Percentiles rank a stretch among this genome's conserved stretches.
phyloP scores from a whole-genome alignment of 192 early-diverging fungal genomes.

The Martensiomyces pterosporus region DNA sequence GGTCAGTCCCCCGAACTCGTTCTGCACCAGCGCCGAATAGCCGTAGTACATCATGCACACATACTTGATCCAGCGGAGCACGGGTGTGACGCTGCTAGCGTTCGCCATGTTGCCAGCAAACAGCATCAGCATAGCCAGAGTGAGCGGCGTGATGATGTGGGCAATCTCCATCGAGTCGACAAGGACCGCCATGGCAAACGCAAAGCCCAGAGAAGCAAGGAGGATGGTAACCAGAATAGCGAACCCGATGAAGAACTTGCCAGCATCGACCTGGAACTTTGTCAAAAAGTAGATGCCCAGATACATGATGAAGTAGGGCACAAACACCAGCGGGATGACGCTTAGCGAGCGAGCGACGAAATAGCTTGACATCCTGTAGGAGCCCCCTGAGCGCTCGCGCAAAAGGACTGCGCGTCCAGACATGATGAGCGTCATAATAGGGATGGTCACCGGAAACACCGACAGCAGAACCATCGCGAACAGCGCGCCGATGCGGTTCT shows the following conservation, averaged over 20 bases:
- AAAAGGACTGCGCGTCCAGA: slow-evolving; percentile 1
- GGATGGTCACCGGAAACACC: slow-evolving; percentile 50
- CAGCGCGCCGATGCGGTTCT: slow-evolving; percentile 16
- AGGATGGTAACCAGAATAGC: slow-evolving; percentile 2
- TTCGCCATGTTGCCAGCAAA: slow-evolving; percentile 19
- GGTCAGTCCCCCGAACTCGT: slow-evolving; percentile 8
- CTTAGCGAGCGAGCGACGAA: slow-evolving; percentile 4
- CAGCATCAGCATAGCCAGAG: slow-evolving; percentile 11
- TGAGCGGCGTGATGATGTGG: slow-evolving; percentile 13
- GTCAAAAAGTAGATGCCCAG: slow-evolving; percentile 8
- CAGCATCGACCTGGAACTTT: slow-evolving; percentile 7
- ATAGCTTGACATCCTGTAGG: slow-evolving; percentile 8
- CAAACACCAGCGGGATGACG: slow-evolving; percentile 6
- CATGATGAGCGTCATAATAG: slow-evolving; percentile 10
- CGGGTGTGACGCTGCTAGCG: slow-evolving; percentile 12
- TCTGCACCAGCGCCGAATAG: slow-evolving; percentile 3
- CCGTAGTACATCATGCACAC: slow-evolving; percentile 1
- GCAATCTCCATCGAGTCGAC: slow-evolving; percentile 6
- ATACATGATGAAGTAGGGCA: slow-evolving; percentile 5
- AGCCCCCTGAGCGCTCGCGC: slow-evolving; percentile 7
- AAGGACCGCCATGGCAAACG: slow-evolving; percentile 5
- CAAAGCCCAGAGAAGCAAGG: slow-evolving; percentile 8
- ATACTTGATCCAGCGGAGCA: slow-evolving; percentile 11
- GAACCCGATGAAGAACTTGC: slow-evolving; percentile 8
- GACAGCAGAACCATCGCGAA: slow-evolving; percentile 27